These are phyloP conservation scores for Leccinum variicolor DNA, from an alignment of 768 basidiomycete genomes.

Conservation along the genomic window DNA sequence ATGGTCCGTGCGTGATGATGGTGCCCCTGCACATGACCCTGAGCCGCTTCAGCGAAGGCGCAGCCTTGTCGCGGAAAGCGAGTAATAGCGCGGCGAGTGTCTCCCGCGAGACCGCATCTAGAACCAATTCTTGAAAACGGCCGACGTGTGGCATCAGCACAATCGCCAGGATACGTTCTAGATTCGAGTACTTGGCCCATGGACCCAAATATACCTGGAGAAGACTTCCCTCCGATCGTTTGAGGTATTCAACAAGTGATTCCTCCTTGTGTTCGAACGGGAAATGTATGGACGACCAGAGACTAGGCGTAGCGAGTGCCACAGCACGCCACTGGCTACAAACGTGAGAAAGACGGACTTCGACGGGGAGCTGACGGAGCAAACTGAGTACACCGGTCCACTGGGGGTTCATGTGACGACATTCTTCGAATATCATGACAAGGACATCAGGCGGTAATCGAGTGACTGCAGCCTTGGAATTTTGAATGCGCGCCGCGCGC, in stretches of 20 bases:
- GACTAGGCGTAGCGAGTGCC: constrained; percentile 30
- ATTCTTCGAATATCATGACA: constrained; percentile 31
- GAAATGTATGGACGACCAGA: constrained; percentile 35
- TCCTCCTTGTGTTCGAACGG: constrained; percentile 28
- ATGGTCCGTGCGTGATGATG: constrained; percentile 25
- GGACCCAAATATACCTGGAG: constrained; percentile 33
- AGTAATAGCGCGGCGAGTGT: constrained; percentile 21
- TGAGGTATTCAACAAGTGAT: constrained; percentile 32
- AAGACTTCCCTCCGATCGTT: constrained; percentile 28
- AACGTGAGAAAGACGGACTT: constrained; percentile 34
- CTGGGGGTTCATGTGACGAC: constrained; percentile 29
- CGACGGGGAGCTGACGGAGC: constrained; percentile 32
- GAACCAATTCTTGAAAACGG: constrained; percentile 28
- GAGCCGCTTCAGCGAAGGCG: constrained; percentile 25
- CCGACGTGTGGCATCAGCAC: constrained; percentile 29
- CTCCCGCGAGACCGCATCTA: constrained; percentile 31
- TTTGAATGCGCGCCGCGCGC: constrained; percentile 31
- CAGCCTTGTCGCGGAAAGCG: constrained; percentile 25
- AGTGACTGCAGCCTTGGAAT: constrained; percentile 27
- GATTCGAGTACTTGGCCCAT: constrained; percentile 30
- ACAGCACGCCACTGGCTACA: constrained; percentile 34
- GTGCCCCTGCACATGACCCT: constrained; percentile 31
- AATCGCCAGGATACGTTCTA: constrained; percentile 21
- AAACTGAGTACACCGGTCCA: constrained; percentile 31
- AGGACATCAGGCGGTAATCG: constrained; percentile 32